phyloP scores from a whole-genome alignment of 805 yeast genomes.

The Kazachstania martiniae region DNA sequence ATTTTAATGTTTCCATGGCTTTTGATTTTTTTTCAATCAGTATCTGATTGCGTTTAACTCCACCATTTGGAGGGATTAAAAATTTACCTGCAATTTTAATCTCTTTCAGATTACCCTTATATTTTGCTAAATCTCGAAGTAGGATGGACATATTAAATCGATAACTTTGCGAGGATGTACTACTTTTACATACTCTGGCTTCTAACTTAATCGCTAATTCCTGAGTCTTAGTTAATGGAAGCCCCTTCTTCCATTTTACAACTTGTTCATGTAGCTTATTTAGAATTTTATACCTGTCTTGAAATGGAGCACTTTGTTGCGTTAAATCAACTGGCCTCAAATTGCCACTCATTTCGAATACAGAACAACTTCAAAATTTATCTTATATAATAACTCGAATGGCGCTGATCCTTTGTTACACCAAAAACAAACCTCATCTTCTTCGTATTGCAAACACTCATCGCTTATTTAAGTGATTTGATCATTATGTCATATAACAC shows the following conservation, averaged over 20 bases:
- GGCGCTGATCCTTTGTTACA: no score
- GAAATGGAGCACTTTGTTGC: constrained; percentile 23
- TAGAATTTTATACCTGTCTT: constrained; percentile 23
- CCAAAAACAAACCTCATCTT: no score
- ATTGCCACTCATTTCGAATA: not conserved
- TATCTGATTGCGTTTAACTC: constrained; percentile 3
- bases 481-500: constrained; percentile 7
- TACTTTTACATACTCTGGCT: constrained; percentile 17
- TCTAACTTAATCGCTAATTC: constrained; percentile 21
- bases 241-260: constrained; percentile 10
- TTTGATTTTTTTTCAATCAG: constrained; percentile 6
- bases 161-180: constrained; percentile 22
- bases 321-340: constrained; percentile 23
- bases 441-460: no score
- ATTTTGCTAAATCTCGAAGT: constrained; percentile 21
- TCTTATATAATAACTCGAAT: no score
- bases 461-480: no score
- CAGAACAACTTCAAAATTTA: no score
- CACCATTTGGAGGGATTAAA: constrained; percentile 2
- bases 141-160: constrained; percentile 24
- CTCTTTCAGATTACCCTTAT: constrained; percentile 20
- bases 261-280: constrained; percentile 18
- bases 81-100: constrained; percentile 17
- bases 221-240: constrained; percentile 6
- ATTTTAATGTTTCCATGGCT: constrained; percentile 12